These are phyloP conservation scores for Psidium guajava DNA, from an alignment of 345 rosid species.

Conservation along the genomic window DNA sequence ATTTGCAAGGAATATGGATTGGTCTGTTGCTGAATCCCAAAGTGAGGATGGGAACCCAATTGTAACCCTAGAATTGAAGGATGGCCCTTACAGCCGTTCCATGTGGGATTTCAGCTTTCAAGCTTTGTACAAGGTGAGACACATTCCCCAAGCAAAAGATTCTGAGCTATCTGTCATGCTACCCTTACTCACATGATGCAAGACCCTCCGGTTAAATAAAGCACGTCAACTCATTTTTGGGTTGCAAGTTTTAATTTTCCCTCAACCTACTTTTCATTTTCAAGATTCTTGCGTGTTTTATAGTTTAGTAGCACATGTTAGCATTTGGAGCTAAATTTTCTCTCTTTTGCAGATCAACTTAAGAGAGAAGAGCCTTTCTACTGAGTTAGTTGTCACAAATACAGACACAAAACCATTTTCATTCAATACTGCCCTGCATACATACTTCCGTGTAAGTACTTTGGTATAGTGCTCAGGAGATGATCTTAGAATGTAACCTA, in stretches of 20 bases:
- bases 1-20: slow-evolving; percentile 90
- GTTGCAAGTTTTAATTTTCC: background rate
- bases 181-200: background rate
- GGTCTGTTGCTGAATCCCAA: slow-evolving; percentile 64
- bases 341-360: slow-evolving; percentile 45
- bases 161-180: background rate
- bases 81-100: slow-evolving; percentile 72
- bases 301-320: background rate
- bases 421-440: slow-evolving; percentile 70
- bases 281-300: background rate
- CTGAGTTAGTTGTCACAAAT: slow-evolving; percentile 61
- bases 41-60: slow-evolving; percentile 46
- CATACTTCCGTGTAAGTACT: slow-evolving; percentile 68
- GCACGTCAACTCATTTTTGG: background rate
- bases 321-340: slow-evolving; percentile 3
- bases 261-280: background rate
- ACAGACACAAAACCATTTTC: slow-evolving; percentile 75
- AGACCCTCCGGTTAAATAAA: background rate
- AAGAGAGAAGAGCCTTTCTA: slow-evolving; percentile 54
- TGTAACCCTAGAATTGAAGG: slow-evolving; percentile 73
- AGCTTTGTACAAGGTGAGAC: slow-evolving; percentile 60
- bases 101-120: slow-evolving; percentile 95
- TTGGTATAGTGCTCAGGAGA: background rate
- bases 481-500: background rate
- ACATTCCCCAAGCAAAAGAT: background rate